phyloP scores from a whole-genome alignment of 1,139 yeast genomes.

The Debaryomyces psychrophilus region DNA sequence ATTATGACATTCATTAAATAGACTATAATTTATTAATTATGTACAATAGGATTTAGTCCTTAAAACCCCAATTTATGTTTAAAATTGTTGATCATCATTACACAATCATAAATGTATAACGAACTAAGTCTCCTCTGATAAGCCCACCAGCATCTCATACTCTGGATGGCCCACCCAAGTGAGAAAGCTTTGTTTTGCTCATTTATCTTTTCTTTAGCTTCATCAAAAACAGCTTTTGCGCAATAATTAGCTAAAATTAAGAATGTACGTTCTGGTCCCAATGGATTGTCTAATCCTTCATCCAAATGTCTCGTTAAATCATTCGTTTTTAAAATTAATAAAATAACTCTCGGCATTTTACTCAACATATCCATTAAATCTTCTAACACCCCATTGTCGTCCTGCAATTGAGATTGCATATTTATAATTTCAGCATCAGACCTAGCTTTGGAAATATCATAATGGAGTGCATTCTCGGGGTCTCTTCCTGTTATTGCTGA shows the following conservation, averaged over 20 bases:
- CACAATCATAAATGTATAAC: constrained; percentile 58
- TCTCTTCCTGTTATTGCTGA: constrained; percentile 93
- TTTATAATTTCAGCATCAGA: constrained; percentile 51
- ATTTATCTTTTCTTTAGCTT: constrained; percentile 50
- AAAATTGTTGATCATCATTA: constrained; percentile 31
- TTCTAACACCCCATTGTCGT: constrained; percentile 64
- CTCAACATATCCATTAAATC: constrained; percentile 81
- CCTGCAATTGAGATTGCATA: constrained; percentile 64
- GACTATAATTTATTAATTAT: constrained; percentile 6
- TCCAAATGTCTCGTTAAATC: constrained; percentile 89
- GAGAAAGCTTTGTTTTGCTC: constrained; percentile 39
- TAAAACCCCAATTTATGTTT: constrained; percentile 12
- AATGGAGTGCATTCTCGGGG: constrained; percentile 43
- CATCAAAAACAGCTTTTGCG: constrained; percentile 76
- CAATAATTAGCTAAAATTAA: constrained; percentile 89
- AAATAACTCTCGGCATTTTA: constrained; percentile 79
- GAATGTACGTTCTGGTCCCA: constrained; percentile 88
- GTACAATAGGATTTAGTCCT: constrained; percentile 7
- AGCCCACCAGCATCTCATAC: constrained; percentile 47
- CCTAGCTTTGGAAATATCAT: constrained; percentile 57
- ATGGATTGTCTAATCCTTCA: constrained; percentile 76
- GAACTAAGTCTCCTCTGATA: constrained; percentile 58
- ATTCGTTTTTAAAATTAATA: constrained; percentile 87
- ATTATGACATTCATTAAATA: constrained; percentile 1
- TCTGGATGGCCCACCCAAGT: constrained; percentile 37